These are phyloP conservation scores for Trichosporon inkin DNA, from an alignment of 1,284 basidiomycete genomes.

Conservation along the genomic window DNA sequence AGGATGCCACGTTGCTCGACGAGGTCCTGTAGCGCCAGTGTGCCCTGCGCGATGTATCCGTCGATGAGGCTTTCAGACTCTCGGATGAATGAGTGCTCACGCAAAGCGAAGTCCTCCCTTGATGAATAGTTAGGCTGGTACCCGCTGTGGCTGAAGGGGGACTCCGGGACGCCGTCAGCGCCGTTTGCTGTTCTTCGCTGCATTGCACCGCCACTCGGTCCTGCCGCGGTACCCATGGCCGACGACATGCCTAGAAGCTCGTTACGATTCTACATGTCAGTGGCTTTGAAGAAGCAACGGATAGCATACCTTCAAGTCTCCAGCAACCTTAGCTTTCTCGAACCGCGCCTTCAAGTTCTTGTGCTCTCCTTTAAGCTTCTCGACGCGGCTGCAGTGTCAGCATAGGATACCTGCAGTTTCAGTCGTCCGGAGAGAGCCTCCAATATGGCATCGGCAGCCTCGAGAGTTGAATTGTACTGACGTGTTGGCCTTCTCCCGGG, in stretches of 20 bases:
- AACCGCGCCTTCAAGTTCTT: slow-evolving; percentile 51
- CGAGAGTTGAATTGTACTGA: slow-evolving; percentile 48
- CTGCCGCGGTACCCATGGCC: slow-evolving; percentile 21
- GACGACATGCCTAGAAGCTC: slow-evolving; percentile 29
- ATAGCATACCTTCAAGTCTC: slow-evolving; percentile 37
- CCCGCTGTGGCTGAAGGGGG: slow-evolving; percentile 54
- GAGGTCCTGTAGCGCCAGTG: slow-evolving; percentile 81
- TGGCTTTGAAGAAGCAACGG: not conserved
- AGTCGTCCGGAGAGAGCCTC: no score
- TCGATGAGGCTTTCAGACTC: slow-evolving; percentile 75
- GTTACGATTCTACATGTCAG: slow-evolving; percentile 3
- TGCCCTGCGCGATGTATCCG: slow-evolving; percentile 82
- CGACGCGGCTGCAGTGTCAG: slow-evolving; percentile 45
- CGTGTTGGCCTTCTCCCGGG: slow-evolving; percentile 91
- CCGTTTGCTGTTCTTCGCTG: slow-evolving; percentile 51
- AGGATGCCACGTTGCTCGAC: slow-evolving; percentile 85
- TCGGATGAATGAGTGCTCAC: slow-evolving; percentile 80
- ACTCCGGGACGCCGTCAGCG: slow-evolving; percentile 50
- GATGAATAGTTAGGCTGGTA: slow-evolving; percentile 51
- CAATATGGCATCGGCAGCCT: not conserved
- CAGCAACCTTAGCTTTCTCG: slow-evolving; percentile 49
- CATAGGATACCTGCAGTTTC: not conserved
- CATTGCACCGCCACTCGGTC: slow-evolving; percentile 46
- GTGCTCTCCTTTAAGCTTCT: slow-evolving; percentile 52
- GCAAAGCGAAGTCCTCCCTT: slow-evolving; percentile 70